Evolutionary conservation across 768 basidiomycete species (phyloP), one percentile per base, ranked within the genome.

Genomic region (Kwoniella europaea): DNA sequence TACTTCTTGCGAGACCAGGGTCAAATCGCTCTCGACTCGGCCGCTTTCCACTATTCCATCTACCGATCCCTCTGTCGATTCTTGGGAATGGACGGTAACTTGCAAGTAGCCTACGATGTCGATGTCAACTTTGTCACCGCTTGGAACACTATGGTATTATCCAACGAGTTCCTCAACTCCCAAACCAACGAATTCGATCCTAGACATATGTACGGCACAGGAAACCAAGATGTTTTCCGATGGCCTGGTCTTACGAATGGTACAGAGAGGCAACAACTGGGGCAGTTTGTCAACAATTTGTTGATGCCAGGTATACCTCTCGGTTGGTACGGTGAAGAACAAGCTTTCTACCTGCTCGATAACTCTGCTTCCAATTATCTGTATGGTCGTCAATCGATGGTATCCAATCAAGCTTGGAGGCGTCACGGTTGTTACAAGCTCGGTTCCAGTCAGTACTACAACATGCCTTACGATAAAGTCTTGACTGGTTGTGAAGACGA

Each of bases 61-160:
- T 96, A 97, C 80, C 94, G 94, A 69, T 85, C 91, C 2, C 85
- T 96, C 63, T 86, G 90, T 41, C 91, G 94, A 61, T 93, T 94
- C 86, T 87, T 96, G 58, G 94, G 94, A 64, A 95, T 96, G 93
- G 94, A 97, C 79, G 94, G 94, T 77, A 96, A 97, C 82, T 86
- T 97, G 43, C 88, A 91, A 71, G 94, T 93, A 64, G 94, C 92
- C 10, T 95, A 91, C 83, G 94, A 97, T 79, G 84, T 93, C 41
- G 87, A 89, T 75, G 83, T 86, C 82, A 92, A 96, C 84, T 94
- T 96, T 77, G 86, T 94, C 84, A 90, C 89, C 0, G 90, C 92
- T 0, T 97, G 94, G 94, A 93, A 94, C 80, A 85, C 93, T 82
- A 93, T 96, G 78, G 77, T 83, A 24, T 89, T 92, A 76, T 87